A percentile compares a stretch with the other conserved stretches of the same genome.
These are phyloP conservation scores for Syncephalastrum contaminatum DNA, from an alignment of 371 early-diverging fungal species.

Conservation along the genomic window DNA sequence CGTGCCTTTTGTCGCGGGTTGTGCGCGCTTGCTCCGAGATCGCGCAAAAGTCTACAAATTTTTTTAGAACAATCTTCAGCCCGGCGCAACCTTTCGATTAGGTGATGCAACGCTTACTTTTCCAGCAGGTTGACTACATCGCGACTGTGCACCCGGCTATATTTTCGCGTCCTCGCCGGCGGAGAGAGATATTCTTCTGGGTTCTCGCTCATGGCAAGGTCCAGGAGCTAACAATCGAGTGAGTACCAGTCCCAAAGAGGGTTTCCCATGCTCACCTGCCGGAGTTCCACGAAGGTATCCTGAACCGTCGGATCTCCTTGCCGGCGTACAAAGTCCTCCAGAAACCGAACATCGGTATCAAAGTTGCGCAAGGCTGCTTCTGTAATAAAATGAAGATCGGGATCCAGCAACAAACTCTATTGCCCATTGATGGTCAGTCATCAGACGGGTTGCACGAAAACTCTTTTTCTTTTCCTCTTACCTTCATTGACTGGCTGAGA, in stretches of 20 bases:
- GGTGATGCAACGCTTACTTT: conserved; percentile 61
- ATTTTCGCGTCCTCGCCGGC: conserved; percentile 58
- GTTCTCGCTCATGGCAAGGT: conserved; percentile 64
- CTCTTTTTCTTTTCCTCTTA: background rate
- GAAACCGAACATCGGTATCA: conserved; percentile 69
- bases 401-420: conserved; percentile 60
- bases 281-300: conserved; percentile 70
- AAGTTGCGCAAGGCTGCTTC: conserved; percentile 65
- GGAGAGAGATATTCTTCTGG: conserved; percentile 74
- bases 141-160: conserved; percentile 57
- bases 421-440: background rate
- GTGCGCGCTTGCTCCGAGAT: conserved; percentile 5
- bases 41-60: conserved; percentile 19
- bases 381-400: conserved; percentile 65
- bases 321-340: conserved; percentile 70
- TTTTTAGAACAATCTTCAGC: background rate
- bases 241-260: background rate
- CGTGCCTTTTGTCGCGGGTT: conserved; percentile 22
- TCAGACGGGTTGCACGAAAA: background rate
- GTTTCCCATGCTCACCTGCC: conserved; percentile 58
- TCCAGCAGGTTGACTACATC: conserved; percentile 74
- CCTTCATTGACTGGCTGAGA: conserved; percentile 67
- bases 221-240: conserved; percentile 47
- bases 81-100: too few relatives aligned
- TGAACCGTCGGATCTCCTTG: conserved; percentile 67